Conservation (phyloP, 495 filamentous ascomycete species). For the Staphylotrichum longicolle region DNA sequence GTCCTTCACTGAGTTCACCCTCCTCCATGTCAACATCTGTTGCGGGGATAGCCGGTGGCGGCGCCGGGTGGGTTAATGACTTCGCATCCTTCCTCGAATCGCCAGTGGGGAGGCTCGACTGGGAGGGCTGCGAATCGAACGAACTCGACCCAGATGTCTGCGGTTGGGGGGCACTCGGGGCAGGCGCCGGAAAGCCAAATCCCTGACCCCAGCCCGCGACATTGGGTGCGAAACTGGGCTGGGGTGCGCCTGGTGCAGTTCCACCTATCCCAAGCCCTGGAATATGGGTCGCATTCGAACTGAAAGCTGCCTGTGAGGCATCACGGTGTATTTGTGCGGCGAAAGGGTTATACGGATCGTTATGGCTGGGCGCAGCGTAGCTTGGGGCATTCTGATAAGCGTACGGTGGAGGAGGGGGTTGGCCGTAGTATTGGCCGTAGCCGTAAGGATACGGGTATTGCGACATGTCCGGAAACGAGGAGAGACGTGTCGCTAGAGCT, state of each 20-base stretch:
- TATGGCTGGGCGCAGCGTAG: constrained; percentile 23
- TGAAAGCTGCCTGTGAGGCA: constrained; percentile 34
- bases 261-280: constrained; percentile 42
- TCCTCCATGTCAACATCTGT: constrained; percentile 56
- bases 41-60: constrained; percentile 17
- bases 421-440: constrained; percentile 36
- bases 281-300: constrained; percentile 42
- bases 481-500: constrained; percentile 13
- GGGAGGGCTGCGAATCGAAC: background rate
- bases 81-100: background rate
- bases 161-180: background rate
- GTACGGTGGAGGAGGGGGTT: constrained; percentile 31
- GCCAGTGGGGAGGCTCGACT: background rate
- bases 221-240: background rate
- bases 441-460: constrained; percentile 34
- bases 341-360: constrained; percentile 25
- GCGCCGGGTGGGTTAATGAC: constrained; percentile 17
- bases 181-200: constrained; percentile 9
- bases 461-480: constrained; percentile 34
- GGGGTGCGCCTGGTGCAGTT: constrained; percentile 8
- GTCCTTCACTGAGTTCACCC: constrained; percentile 70
- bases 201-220: constrained; percentile 18
- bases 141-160: background rate
- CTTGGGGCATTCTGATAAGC: constrained; percentile 27
- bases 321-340: constrained; percentile 28